Conservation (phyloP, 257 asterid species). For the Buddleja alternifolia region DNA sequence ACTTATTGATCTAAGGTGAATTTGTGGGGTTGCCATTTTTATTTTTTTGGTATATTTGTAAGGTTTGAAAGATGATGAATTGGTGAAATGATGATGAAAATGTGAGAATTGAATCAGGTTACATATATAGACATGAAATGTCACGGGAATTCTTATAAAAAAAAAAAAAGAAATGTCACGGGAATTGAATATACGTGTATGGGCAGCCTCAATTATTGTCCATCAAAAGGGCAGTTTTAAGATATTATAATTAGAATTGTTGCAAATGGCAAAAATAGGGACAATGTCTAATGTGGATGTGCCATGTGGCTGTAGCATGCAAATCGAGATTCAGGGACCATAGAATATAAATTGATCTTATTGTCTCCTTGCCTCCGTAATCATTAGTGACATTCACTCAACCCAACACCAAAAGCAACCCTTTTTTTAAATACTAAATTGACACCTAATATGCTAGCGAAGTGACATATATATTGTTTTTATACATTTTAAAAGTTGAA, state of each 20-base stretch:
- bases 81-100: constrained; percentile 4
- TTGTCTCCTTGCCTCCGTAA: constrained; percentile 30
- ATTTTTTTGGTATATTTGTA: not conserved
- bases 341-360: constrained; percentile 17
- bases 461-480: not conserved
- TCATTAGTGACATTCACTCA: constrained; percentile 25
- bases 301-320: constrained; percentile 15
- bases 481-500: not conserved
- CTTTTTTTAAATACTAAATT: too few relatives aligned
- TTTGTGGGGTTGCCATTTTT: constrained; percentile 40
- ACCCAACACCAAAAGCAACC: constrained; percentile 3
- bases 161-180: not conserved
- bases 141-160: not conserved
- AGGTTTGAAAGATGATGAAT: not conserved
- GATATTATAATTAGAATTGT: not conserved
- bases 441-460: not conserved
- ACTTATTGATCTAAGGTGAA: constrained; percentile 41
- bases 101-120: not conserved
- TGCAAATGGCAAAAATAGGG: constrained; percentile 20
- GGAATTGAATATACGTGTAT: constrained; percentile 19
- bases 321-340: not conserved
- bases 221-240: not conserved
- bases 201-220: not conserved
- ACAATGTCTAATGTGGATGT: not conserved
- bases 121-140: constrained; percentile 28